These are phyloP conservation scores for Cinnamomum micranthum DNA, from an alignment of 164 flowering plant genomes.

Conservation along the genomic window DNA sequence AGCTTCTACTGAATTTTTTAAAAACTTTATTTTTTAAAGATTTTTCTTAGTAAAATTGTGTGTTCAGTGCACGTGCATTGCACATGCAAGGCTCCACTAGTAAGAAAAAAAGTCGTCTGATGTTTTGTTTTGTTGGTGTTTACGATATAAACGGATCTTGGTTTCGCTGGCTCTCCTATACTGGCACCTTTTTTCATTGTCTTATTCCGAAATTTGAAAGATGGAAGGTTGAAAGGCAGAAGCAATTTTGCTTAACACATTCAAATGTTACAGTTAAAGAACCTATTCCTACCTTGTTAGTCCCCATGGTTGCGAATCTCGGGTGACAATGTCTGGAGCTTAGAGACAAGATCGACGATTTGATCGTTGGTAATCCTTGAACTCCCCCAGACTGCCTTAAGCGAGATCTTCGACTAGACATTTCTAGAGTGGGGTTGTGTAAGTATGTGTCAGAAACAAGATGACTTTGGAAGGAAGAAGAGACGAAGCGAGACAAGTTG, in stretches of 20 bases:
- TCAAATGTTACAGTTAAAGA: not conserved
- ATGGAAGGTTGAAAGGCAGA: not conserved
- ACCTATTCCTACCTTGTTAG: conserved; percentile 40
- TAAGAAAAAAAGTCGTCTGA: too few relatives aligned
- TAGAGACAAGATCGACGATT: conserved; percentile 51
- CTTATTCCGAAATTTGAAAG: too few relatives aligned
- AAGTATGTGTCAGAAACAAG: not conserved
- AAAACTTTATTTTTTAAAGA: too few relatives aligned
- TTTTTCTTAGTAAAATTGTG: too few relatives aligned
- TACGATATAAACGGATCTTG: too few relatives aligned
- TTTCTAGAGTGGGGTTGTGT: conserved; percentile 13
- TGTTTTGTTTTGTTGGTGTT: too few relatives aligned
- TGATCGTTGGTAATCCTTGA: conserved; percentile 53
- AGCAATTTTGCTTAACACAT: not conserved
- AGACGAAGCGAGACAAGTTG: conserved; percentile 11
- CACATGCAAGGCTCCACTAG: too few relatives aligned
- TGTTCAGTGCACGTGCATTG: too few relatives aligned
- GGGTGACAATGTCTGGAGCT: conserved; percentile 55
- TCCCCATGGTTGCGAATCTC: conserved; percentile 43
- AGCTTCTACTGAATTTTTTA: too few relatives aligned
- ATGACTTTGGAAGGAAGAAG: not conserved
- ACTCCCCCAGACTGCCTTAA: conserved; percentile 42
- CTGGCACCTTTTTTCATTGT: too few relatives aligned
- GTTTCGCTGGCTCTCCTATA: too few relatives aligned
- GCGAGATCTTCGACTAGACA: conserved; percentile 92